Conservation (phyloP, 2,329 filamentous ascomycete genomes). For the Fusarium aywerte region DNA sequence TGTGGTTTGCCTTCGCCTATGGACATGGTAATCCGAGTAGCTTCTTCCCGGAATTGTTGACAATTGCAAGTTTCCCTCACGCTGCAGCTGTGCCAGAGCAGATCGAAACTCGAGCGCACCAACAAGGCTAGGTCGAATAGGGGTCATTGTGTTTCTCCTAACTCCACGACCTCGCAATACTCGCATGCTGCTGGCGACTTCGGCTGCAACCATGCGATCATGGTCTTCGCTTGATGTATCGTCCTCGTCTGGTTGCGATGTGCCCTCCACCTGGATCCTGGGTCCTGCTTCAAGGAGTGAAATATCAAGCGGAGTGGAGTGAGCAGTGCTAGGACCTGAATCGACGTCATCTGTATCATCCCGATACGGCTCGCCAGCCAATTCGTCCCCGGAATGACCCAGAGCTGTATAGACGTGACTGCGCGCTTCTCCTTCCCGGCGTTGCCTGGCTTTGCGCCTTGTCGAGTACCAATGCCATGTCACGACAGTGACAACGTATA, state of each 20-base stretch:
- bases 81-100: constrained; percentile 86
- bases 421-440: constrained; percentile 76
- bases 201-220: constrained; percentile 76
- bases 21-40: constrained; percentile 52
- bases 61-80: constrained; percentile 79
- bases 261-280: constrained; percentile 59
- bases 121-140: constrained; percentile 91
- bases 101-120: constrained; percentile 94
- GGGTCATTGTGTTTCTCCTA: constrained; percentile 79
- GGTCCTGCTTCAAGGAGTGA: constrained; percentile 58
- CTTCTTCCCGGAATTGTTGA: constrained; percentile 75
- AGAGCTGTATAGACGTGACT: constrained; percentile 74
- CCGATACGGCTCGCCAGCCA: constrained; percentile 69
- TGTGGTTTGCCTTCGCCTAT: constrained; percentile 45
- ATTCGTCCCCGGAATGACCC: constrained; percentile 62
- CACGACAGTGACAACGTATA: constrained; percentile 91
- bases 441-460: constrained; percentile 67
- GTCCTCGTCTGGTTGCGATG: constrained; percentile 54
- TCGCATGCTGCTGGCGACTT: constrained; percentile 94
- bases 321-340: constrained; percentile 30
- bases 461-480: constrained; percentile 89
- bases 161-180: constrained; percentile 74
- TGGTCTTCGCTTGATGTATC: constrained; percentile 65
- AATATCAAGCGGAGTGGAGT: constrained; percentile 51
- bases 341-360: constrained; percentile 61